Base-by-base conservation (phyloP, 768 basidiomycete genomes). In the Leccinellum luteum region DNA sequence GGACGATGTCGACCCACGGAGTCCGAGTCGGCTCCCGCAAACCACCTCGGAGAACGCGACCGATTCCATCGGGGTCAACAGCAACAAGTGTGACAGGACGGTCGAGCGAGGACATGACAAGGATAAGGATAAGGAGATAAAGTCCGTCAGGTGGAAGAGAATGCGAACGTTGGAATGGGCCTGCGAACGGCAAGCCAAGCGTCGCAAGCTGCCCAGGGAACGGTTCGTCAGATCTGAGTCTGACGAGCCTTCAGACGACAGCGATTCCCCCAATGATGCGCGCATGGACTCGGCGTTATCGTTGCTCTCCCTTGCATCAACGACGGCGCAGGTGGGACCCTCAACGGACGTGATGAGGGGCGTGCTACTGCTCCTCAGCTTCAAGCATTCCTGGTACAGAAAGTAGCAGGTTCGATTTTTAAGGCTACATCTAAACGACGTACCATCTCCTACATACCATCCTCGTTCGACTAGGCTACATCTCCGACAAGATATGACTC, bases 111-210 rank as follows among this genome's bases (percentile, higher is more conserved):
- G 59, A 28, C 55, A 54, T 51, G 27, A 38, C 57, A 59, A 58
- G 48, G 59, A 13, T 15, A 19, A 43, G 41, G 41, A 43, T 6
- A 19, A 43, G 2, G 41, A 19, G 41, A 43, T 43, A 7, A 62
- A 50, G 19, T 7, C 45, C 7, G 4, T 49, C 38, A 59, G 9
- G 47, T 57, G 58, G 43, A 72, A 69, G 60, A 63, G 62, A 23
- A 58, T 66, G 51, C 71, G 69, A 50, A 75, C 74, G 2, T 72
- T 80, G 13, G 78, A 79, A 60, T 79, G 78, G 78, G 78, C 78
- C 14, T 79, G 78, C 59, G 73, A 78, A 25, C 74, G 69, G 47
- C 70, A 72, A 21, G 60, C 73, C 17, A 78, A 76, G 56, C 77
- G 76, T 19, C 67, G 68, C 35, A 75, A 72, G 55, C 49, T 62